Base-by-base conservation (phyloP, 306 rosid species). In the Pyrus pyrifolia region DNA sequence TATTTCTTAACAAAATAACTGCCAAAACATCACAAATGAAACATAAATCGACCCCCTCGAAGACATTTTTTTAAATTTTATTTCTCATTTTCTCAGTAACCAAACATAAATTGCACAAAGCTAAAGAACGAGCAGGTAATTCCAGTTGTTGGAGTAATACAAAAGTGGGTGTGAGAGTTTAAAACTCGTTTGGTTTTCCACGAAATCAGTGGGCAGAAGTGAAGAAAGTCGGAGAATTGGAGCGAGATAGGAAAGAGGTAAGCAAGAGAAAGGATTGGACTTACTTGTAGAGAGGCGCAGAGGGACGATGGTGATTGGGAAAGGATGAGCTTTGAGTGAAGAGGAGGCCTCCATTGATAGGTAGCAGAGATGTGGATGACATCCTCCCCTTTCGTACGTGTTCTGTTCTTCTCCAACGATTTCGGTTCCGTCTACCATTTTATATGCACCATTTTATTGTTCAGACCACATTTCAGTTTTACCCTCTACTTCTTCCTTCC, bases 341-440 rank as follows among this genome's bases (percentile, higher is more conserved):
- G 55, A 66, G 21, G 53, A 55, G 83, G 68, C 80, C 61, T 67
- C 63, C 89, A 40, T 75, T 85, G 79, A 81, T 72, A 66, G 84
- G 80, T 38, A 81, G 76, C 19, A 82, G 80, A 84, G 82, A 62
- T 73, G 84, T 75, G 79, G 91, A 81, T 46, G 89, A 86, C 91
- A 89, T 91, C 75, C 46, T 49, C 62, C 58, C 4, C 23, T 51
- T 74, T 10, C 70, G 29, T 35, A 23, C 61, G n/a, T 22, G 15
- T 35, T 23, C 65, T 55, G 13, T 12, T 62, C 44, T 58, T 69
- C 25, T 51, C 29, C 73, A 65, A 68, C 80, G 51, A 46, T 72
- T 13, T 21, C 40, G 0, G 12, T 13, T 25, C 40, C 0, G 12
- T 18, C 14, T 17, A 4, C 30, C 58, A 15, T 69, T 18, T 63